These are phyloP conservation scores for Glomus cerebriforme DNA, from an alignment of 192 early-diverging fungal genomes.

Conservation along the genomic window DNA sequence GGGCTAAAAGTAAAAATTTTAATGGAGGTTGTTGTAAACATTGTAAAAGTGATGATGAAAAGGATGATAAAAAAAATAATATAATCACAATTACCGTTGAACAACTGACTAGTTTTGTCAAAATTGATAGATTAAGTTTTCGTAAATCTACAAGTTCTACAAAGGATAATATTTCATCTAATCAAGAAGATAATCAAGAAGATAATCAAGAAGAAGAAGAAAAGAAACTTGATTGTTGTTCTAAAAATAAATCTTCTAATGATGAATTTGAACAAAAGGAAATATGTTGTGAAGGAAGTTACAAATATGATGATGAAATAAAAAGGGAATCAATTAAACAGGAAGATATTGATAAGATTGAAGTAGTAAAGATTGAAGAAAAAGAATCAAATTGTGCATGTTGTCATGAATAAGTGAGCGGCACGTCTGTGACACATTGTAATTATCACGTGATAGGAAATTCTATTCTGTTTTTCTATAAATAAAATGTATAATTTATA, in stretches of 20 bases:
- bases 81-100: too few relatives aligned
- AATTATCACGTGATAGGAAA: too few relatives aligned
- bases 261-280: not conserved
- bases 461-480: too few relatives aligned
- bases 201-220: not conserved
- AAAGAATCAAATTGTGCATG: not conserved
- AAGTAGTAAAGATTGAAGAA: not conserved
- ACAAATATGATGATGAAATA: not conserved
- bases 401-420: not conserved
- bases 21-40: conserved; percentile 23
- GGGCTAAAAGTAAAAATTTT: conserved; percentile 24
- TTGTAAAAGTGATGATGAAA: not conserved
- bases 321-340: not conserved
- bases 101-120: not conserved
- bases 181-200: too few relatives aligned
- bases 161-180: not conserved
- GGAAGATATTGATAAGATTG: not conserved
- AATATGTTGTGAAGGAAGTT: not conserved
- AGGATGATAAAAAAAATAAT: not conserved
- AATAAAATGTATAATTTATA: too few relatives aligned
- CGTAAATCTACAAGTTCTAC: not conserved
- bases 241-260: not conserved
- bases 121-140: not conserved
- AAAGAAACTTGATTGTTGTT: not conserved
- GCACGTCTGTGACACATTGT: too few relatives aligned